Base-by-base conservation (phyloP, 768 basidiomycete genomes). In the Phlebiopsis flavidoalba region DNA sequence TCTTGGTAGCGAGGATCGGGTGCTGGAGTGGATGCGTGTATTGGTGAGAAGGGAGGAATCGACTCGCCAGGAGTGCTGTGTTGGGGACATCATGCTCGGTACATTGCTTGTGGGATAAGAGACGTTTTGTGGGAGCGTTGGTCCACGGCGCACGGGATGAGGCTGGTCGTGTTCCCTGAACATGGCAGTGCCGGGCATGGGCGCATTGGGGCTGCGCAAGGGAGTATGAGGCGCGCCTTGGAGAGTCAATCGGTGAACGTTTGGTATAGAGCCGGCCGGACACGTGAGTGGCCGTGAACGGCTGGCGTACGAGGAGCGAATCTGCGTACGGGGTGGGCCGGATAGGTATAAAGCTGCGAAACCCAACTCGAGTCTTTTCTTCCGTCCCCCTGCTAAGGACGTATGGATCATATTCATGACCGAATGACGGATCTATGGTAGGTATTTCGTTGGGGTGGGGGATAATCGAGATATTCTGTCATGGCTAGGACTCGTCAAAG, bases 381-480 rank as follows among this genome's bases (percentile, higher is more conserved):
- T 43, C 40, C 40, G 40, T 17, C 4, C 11, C n/a, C 19, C 60
- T 53, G 19, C 35, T 59, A 8, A 8, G 31, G 1, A 51, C 50
- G 48, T 62, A 62, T 19, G 61, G 57, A 26, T 62, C 57, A 33
- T 58, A 62, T 35, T 62, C 61, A 11, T 17, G 36, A 24, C 61
- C 57, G 35, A 45, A 47, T 14, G 14, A 46, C 15, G 5, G n/a
- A 35, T 62, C 61, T 50, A 59, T 59, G 22, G 35, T 10, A 3
- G 54, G 26, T 45, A 55, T 55, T 15, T 62, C 50, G 12, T 19
- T 24, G 11, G 37, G 21, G 2, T n/a, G 26, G 3, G n/a, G 57
- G 60, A 33, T 53, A 46, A 8, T 57, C 53, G 51, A 58, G 35
- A 45, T 59, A 62, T 43, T 62, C 57, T 6, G 57, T 14, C 61